Evolutionary conservation across 2,329 filamentous ascomycete genomes (phyloP).

Genomic region (Colletotrichum siamense): DNA sequence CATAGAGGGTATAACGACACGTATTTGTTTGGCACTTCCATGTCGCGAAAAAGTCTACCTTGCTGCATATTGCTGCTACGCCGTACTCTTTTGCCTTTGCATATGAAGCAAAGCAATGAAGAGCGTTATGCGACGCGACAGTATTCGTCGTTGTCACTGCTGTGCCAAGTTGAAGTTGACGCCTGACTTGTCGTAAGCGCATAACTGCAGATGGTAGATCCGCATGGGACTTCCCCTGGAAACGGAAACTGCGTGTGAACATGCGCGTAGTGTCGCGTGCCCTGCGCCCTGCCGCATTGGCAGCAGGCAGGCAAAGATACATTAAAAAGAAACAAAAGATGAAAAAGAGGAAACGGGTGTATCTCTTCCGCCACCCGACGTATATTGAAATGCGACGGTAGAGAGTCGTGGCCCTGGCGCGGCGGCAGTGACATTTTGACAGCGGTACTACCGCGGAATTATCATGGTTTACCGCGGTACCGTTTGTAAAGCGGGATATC

Average conservation of each 20-base stretch:
- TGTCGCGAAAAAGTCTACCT: neutral
- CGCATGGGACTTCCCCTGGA: slow-evolving; percentile 2
- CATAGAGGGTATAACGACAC: neutral
- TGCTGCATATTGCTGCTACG: neutral
- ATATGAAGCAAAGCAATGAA: neutral
- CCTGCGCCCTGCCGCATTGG: neutral
- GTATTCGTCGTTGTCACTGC: neutral
- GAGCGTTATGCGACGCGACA: neutral
- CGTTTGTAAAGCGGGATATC: neutral
- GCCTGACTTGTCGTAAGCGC: neutral
- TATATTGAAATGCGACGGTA: neutral
- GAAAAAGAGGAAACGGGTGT: neutral
- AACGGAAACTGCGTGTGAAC: neutral
- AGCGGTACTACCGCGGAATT: neutral
- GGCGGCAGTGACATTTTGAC: neutral
- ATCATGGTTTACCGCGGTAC: neutral
- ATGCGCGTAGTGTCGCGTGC: neutral
- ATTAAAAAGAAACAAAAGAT: neutral
- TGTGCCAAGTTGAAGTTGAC: neutral
- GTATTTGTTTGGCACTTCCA: neutral
- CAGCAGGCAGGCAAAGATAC: neutral
- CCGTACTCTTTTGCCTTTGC: neutral
- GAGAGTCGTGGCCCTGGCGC: neutral
- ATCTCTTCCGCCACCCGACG: neutral
- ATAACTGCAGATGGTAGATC: neutral